Evolutionary conservation across 345 rosid genomes (phyloP), one percentile per base, ranked within the genome.

Genomic region (Camelina neglecta): DNA sequence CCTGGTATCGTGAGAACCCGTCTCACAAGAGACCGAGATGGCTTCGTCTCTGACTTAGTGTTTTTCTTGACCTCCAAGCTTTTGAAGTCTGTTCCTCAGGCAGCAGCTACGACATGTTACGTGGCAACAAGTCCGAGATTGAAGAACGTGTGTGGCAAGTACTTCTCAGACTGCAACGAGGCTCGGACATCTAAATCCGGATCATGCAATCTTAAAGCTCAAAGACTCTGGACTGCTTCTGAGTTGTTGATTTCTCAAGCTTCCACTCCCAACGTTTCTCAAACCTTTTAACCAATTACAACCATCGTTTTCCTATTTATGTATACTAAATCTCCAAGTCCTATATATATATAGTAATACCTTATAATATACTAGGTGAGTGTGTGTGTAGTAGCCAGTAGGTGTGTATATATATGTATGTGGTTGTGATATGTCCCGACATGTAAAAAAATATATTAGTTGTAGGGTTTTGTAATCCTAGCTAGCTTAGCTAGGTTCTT

Each of bases 1-100:
- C 98, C 98, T 0, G 98, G 98, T 53, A 87, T 93, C 11, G 98
- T 93, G 16, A 83, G 90, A 65, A 94, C 98, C 35, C 84, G 96
- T 67, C 93, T 94, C 65, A 91, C 97, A 12, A 82, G 98, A 70
- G 98, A 92, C 47, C 86, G 96, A 70, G 98, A 94, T 65, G 97
- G 98, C 65, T 65, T 86, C 29, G 53, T 85, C 61, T 92, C 98
- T 20, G 98, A 90, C 78, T 75, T 87, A 12, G 91, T 77, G 12
- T 94, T 92, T 80, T 86, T 92, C 87, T 77, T 94, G 78, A 81
- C 97, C 11, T 94, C 97, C 65, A 92, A 84, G 84, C 85, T 94
- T 11, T 44, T 92, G 73, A 94, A 92, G 85, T 89, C 97, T 11
- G 91, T 94, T 58, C 92, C 97, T 55, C 98, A 92, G 98, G 97